Percentiles rank a stretch among this genome's conserved stretches.
Conservation (phyloP, 2,329 filamentous ascomycete species). For the Cordyceps pruinosa region DNA sequence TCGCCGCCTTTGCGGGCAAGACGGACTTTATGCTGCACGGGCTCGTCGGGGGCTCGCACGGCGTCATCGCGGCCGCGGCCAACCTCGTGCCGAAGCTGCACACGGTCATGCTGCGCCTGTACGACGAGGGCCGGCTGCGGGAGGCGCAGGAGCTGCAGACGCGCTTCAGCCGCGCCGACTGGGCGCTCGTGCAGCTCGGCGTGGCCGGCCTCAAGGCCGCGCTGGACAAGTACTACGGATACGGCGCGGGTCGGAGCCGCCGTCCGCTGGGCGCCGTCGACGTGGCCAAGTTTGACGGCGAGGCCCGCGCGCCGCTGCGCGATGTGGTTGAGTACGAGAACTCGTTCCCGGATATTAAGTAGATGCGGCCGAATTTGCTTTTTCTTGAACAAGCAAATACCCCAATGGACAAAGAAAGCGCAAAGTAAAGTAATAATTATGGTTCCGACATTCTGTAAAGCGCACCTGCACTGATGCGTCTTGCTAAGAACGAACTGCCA, state of each 20-base stretch:
- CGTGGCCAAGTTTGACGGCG: conserved; percentile 18
- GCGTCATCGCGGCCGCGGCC: conserved; percentile 34
- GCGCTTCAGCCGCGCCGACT: conserved; percentile 22
- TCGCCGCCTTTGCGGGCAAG: conserved; percentile 31
- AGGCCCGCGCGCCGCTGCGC: conserved; percentile 16
- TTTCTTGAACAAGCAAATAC: background rate
- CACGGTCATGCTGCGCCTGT: conserved; percentile 27
- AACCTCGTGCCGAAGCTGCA: conserved; percentile 34
- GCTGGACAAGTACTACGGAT: conserved; percentile 17
- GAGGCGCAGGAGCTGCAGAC: conserved; percentile 32
- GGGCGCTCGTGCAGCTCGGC: conserved; percentile 24
- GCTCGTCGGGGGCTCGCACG: conserved; percentile 31
- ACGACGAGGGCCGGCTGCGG: conserved; percentile 25
- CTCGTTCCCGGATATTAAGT: conserved; percentile 13
- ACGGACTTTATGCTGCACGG: conserved; percentile 37
- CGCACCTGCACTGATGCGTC: too few species aligned
- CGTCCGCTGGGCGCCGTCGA: conserved; percentile 20
- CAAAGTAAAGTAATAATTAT: too few species aligned
- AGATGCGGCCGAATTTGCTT: background rate
- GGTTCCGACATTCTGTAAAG: background rate
- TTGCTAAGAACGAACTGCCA: too few species aligned
- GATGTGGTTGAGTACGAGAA: conserved; percentile 19
- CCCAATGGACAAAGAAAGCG: too few species aligned
- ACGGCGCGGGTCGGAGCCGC: conserved; percentile 20
- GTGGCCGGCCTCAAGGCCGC: conserved; percentile 24